Evolutionary conservation across 2,329 filamentous ascomycete species (phyloP).

Genomic region (Dothideomycetes sp.): DNA sequence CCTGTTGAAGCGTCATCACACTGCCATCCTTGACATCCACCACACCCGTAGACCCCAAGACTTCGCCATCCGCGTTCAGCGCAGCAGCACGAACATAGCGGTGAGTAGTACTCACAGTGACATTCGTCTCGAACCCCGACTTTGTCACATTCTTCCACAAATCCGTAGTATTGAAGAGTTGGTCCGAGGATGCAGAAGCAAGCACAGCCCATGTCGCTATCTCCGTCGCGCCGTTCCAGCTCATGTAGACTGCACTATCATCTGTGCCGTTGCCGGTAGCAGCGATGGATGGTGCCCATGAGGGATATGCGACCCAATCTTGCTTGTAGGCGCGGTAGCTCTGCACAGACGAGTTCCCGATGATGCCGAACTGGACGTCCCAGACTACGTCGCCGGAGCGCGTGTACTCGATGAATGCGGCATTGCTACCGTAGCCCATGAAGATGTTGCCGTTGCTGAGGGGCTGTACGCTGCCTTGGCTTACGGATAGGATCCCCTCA

Average conservation of each 20-base stretch:
- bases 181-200: conserved; percentile 5
- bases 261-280: conserved; percentile 3
- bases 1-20: background rate
- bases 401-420: conserved; percentile 28
- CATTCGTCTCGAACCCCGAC: conserved; percentile 11
- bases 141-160: conserved; percentile 10
- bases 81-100: conserved; percentile 14
- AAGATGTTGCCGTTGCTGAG: conserved; percentile 42
- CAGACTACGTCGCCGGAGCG: conserved; percentile 39
- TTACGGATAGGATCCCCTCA: conserved; percentile 30
- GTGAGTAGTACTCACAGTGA: conserved; percentile 7
- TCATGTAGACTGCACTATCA: conserved; percentile 9
- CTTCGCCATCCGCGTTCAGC: conserved; percentile 11
- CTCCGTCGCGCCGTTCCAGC: conserved; percentile 13
- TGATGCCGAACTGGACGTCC: conserved; percentile 35
- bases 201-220: conserved; percentile 11
- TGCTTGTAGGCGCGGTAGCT: conserved; percentile 43
- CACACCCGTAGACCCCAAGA: conserved; percentile 9
- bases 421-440: conserved; percentile 41
- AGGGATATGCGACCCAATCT: conserved; percentile 8
- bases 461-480: conserved; percentile 41
- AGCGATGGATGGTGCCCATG: conserved; percentile 8
- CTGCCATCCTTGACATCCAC: conserved; percentile 11
- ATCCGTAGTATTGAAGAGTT: conserved; percentile 1
- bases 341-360: conserved; percentile 24